These are phyloP conservation scores for Claviceps humidiphila DNA, from an alignment of 2,329 filamentous ascomycete species.

Conservation along the genomic window DNA sequence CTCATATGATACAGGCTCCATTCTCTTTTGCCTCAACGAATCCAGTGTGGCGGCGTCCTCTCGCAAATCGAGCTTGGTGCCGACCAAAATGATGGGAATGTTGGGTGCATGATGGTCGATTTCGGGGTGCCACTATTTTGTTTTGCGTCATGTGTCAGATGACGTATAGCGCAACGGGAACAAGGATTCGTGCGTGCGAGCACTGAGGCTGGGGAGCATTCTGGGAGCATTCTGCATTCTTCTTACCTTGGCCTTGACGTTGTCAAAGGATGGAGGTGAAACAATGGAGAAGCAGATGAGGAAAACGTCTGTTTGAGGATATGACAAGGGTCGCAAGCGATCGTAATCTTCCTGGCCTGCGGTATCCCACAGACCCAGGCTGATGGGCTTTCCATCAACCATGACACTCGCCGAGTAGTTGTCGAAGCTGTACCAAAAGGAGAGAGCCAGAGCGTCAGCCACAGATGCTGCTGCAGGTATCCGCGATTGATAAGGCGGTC, in stretches of 20 bases:
- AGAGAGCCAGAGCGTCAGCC: constrained; percentile 3
- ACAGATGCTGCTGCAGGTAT: not conserved
- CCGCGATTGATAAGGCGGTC: constrained; percentile 1
- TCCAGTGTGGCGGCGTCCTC: constrained; percentile 77
- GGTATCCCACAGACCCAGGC: constrained; percentile 94
- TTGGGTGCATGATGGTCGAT: constrained; percentile 93
- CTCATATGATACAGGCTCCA: constrained; percentile 74
- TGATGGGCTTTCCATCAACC: constrained; percentile 97
- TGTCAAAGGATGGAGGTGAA: constrained; percentile 94
- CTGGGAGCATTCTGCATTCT: not conserved
- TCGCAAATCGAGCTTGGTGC: constrained; percentile 90
- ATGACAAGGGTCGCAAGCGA: constrained; percentile 83
- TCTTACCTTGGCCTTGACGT: constrained; percentile 92
- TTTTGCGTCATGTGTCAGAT: not conserved
- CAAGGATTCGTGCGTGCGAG: too few species aligned
- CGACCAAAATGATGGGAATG: constrained; percentile 92
- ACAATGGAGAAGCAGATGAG: constrained; percentile 98
- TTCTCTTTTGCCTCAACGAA: constrained; percentile 76
- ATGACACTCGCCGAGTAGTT: constrained; percentile 99
- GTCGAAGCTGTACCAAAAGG: constrained; percentile 56
- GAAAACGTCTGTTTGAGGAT: constrained; percentile 97
- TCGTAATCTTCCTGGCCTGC: constrained; percentile 98
- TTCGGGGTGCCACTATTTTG: constrained; percentile 77
- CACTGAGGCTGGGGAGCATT: not conserved
- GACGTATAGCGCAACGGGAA: not conserved